These are phyloP conservation scores for Phoma herbarum DNA, from an alignment of 2,329 filamentous ascomycete genomes.

Conservation along the genomic window DNA sequence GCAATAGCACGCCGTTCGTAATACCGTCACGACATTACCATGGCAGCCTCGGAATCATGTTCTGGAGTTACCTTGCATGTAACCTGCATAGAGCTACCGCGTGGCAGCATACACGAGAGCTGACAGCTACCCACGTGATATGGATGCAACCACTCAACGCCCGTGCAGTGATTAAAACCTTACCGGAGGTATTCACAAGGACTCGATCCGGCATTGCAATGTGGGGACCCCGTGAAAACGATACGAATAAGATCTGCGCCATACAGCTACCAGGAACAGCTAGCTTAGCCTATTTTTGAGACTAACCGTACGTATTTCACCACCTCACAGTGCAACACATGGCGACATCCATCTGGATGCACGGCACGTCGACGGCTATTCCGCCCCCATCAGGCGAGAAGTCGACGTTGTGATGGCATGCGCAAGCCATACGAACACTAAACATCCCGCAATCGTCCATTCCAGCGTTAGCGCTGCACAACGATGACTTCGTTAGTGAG, in stretches of 20 bases:
- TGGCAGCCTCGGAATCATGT: constrained; percentile 1
- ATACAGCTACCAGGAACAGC: constrained; percentile 1
- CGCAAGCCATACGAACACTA: constrained; percentile 19
- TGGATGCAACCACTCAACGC: constrained; percentile 11
- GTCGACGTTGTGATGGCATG: not conserved
- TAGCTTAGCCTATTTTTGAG: constrained; percentile 15
- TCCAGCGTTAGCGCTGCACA: constrained; percentile 10
- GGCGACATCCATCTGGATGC: constrained; percentile 14
- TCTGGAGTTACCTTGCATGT: constrained; percentile 6
- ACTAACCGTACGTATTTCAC: constrained; percentile 11
- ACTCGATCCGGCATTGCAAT: constrained; percentile 7
- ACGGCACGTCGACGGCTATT: constrained; percentile 3
- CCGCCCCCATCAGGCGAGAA: constrained; percentile 1
- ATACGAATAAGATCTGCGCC: constrained; percentile 9
- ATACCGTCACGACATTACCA: constrained; percentile 16
- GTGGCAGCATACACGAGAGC: constrained; percentile 17
- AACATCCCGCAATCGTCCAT: constrained; percentile 14
- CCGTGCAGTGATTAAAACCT: constrained; percentile 4
- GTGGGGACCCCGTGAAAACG: constrained; percentile 10
- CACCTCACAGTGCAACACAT: constrained; percentile 14
- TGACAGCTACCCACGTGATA: constrained; percentile 12
- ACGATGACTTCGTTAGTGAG: constrained; percentile 8
- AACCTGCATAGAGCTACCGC: constrained; percentile 9
- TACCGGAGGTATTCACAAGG: constrained; percentile 6
- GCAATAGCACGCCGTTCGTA: not conserved